Percentiles rank a stretch among this genome's conserved stretches.
Evolutionary conservation across 176 grass and related monocot species (phyloP).

Genomic region (Triticum turgidum): DNA sequence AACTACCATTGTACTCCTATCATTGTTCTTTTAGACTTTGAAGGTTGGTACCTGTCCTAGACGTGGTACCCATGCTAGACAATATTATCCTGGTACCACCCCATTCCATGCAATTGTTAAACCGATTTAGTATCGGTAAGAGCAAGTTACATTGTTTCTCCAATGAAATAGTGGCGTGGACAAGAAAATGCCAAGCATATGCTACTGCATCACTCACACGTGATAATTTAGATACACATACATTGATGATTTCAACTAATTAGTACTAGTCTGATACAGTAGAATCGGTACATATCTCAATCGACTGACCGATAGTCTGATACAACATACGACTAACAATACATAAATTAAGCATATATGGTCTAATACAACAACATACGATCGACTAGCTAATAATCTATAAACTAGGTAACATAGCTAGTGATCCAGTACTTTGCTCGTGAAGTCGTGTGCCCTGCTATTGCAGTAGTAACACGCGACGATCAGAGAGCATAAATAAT

Average conservation of each 20-base stretch:
- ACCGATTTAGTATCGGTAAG: too few relatives aligned
- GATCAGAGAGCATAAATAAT: background rate
- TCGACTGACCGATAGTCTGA: background rate
- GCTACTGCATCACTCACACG: background rate
- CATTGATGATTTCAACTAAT: background rate
- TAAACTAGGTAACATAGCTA: background rate
- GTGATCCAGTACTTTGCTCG: background rate
- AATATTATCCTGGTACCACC: too few relatives aligned
- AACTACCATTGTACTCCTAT: too few relatives aligned
- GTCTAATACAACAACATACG: background rate
- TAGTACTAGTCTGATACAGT: background rate
- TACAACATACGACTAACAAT: background rate
- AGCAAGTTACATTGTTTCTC: too few relatives aligned
- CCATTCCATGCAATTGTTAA: too few relatives aligned
- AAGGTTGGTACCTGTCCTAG: too few relatives aligned
- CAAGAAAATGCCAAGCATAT: background rate
- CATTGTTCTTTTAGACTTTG: too few relatives aligned
- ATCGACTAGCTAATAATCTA: background rate
- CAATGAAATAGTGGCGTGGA: background rate
- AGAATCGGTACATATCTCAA: background rate
- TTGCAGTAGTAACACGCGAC: background rate
- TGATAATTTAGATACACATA: background rate
- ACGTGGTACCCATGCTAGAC: too few relatives aligned
- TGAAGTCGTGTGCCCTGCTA: conserved; percentile 3
- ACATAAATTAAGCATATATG: background rate